A percentile compares a stretch with the other conserved stretches of the same genome.
Conservation (phyloP, 179 eudicot species). For the Gypsophila paniculata region DNA sequence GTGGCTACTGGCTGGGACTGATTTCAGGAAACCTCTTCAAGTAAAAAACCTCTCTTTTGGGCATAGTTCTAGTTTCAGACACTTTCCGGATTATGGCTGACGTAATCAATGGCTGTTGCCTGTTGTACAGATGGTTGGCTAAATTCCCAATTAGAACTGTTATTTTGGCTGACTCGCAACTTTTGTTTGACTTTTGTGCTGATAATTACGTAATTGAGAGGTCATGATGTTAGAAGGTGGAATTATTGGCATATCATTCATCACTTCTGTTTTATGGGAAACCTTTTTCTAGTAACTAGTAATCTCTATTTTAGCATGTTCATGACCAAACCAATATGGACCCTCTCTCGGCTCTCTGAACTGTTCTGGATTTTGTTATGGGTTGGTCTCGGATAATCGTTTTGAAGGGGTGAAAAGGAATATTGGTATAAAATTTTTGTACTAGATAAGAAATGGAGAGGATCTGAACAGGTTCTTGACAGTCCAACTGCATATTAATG, state of each 20-base stretch:
- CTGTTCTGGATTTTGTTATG: too few species aligned
- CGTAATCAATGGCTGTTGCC: slow-evolving; percentile 1
- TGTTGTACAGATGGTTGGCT: slow-evolving; percentile 19
- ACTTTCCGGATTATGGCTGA: not conserved
- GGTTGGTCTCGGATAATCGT: too few species aligned
- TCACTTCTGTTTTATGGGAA: too few species aligned
- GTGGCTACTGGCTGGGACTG: slow-evolving; percentile 52
- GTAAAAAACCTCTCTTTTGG: not conserved
- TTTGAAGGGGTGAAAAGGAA: too few species aligned
- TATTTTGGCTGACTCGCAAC: not conserved
- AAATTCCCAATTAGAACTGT: not conserved
- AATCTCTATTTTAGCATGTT: too few species aligned
- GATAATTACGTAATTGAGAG: not conserved
- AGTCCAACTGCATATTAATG: not conserved
- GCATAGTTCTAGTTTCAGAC: not conserved
- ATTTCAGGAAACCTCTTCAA: not conserved
- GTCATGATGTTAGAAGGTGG: not conserved
- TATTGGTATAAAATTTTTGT: too few species aligned
- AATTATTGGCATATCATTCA: too few species aligned
- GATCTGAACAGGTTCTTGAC: too few species aligned
- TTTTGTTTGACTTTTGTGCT: not conserved
- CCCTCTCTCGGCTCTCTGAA: too few species aligned
- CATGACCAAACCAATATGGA: too few species aligned
- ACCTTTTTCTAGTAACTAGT: too few species aligned
- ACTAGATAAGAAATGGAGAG: too few species aligned